Evolutionary conservation across 495 filamentous ascomycete genomes (phyloP).

Genomic region (Lepidopterella palustris): DNA sequence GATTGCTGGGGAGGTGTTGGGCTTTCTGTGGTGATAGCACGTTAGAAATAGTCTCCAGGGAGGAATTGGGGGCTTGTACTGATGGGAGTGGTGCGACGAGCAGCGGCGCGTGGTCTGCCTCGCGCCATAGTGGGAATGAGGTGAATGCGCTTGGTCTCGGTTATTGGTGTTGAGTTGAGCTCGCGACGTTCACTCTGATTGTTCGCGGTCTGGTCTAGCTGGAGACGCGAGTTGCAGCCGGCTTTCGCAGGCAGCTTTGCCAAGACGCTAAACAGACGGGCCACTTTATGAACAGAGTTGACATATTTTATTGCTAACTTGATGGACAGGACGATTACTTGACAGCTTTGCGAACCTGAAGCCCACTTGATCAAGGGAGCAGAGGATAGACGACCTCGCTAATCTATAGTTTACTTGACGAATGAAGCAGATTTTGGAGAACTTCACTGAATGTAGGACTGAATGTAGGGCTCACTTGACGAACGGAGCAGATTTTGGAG

Average conservation of each 20-base stretch:
- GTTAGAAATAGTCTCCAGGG: background rate
- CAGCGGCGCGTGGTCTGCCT: background rate
- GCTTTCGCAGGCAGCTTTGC: background rate
- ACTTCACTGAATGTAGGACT: too few relatives aligned
- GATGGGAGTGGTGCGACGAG: background rate
- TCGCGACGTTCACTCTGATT: background rate
- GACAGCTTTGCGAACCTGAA: too few relatives aligned
- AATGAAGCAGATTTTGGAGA: too few relatives aligned
- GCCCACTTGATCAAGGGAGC: too few relatives aligned
- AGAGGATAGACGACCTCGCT: too few relatives aligned
- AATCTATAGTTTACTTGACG: too few relatives aligned
- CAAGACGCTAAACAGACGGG: background rate
- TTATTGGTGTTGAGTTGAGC: background rate
- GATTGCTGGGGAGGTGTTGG: conserved; percentile 25
- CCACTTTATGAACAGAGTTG: too few relatives aligned
- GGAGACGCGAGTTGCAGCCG: background rate
- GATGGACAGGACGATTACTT: too few relatives aligned
- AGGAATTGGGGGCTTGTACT: background rate
- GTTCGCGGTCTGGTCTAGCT: background rate
- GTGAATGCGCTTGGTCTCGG: background rate
- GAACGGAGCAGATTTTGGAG: too few relatives aligned
- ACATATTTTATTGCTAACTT: too few relatives aligned
- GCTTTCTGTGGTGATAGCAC: conserved; percentile 5
- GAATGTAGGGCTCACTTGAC: too few relatives aligned
- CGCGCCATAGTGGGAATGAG: background rate